Evolutionary conservation across 257 asterid species (phyloP).

Genomic region (Penstemon davidsonii): DNA sequence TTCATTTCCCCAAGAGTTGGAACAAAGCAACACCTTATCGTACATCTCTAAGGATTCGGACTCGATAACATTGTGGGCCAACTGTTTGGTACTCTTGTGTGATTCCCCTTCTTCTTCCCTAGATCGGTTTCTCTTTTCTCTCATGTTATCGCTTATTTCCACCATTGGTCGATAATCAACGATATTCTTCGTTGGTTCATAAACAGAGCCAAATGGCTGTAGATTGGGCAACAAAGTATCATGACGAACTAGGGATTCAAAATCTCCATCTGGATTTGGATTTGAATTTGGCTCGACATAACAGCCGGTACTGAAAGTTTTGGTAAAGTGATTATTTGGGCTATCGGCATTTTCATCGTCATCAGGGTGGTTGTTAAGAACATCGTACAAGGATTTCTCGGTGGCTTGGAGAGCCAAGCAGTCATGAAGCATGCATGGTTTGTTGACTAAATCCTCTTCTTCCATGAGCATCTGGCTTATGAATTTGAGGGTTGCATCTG

Average conservation of each 20-base stretch:
- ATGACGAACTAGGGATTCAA: constrained; percentile 21
- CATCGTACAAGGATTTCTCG: constrained; percentile 68
- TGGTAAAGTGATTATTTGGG: constrained; percentile 22
- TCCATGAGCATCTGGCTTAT: constrained; percentile 72
- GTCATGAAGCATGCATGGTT: constrained; percentile 71
- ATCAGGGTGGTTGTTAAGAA: constrained; percentile 34
- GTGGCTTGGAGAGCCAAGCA: constrained; percentile 72
- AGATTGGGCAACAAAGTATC: background rate
- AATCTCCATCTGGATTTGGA: constrained; percentile 3
- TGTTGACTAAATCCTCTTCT: constrained; percentile 62
- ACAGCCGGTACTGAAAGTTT: constrained; percentile 29
- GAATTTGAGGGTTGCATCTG: constrained; percentile 54
- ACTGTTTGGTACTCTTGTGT: constrained; percentile 35
- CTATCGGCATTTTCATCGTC: constrained; percentile 15
- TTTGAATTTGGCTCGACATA: background rate
- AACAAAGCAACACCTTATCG: constrained; percentile 49
- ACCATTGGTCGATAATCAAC: background rate
- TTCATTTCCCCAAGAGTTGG: background rate
- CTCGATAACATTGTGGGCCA: constrained; percentile 31
- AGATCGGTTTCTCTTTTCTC: constrained; percentile 38
- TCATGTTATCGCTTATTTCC: background rate
- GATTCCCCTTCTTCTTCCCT: constrained; percentile 33
- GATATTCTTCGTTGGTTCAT: background rate
- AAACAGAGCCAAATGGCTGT: constrained; percentile 13
- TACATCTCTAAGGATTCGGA: constrained; percentile 42